Conservation (phyloP, 1,139 yeast genomes). For the Suhomyces terraborum region DNA sequence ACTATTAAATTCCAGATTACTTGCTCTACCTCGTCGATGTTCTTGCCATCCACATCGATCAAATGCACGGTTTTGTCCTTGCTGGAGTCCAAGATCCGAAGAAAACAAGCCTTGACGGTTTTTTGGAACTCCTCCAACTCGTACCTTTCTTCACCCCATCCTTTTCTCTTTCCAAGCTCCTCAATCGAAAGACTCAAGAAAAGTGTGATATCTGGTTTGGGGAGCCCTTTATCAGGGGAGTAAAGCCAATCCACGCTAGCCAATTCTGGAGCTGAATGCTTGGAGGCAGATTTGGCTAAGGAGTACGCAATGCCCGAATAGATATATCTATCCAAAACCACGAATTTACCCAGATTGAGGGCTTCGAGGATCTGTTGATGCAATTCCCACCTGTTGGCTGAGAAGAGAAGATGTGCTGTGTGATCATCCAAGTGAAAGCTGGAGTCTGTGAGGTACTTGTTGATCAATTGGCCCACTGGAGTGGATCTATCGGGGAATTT, state of each 20-base stretch:
- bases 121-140: conserved; percentile 74
- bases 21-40: conserved; percentile 57
- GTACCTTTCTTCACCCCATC: conserved; percentile 92
- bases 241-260: conserved; percentile 73
- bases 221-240: conserved; percentile 80
- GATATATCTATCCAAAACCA: conserved; percentile 83
- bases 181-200: conserved; percentile 66
- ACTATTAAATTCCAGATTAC: conserved; percentile 29
- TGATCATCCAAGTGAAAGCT: conserved; percentile 60
- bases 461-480: conserved; percentile 73
- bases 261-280: conserved; percentile 35
- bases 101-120: conserved; percentile 63
- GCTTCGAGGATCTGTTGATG: conserved; percentile 47
- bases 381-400: conserved; percentile 94
- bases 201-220: conserved; percentile 81
- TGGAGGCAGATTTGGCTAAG: conserved; percentile 59
- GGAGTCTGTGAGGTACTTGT: conserved; percentile 64
- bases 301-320: conserved; percentile 95
- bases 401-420: conserved; percentile 82
- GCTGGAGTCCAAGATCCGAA: conserved; percentile 42
- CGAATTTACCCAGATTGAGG: conserved; percentile 55
- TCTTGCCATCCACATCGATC: conserved; percentile 60
- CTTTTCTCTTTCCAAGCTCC: conserved; percentile 58
- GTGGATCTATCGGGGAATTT: conserved; percentile 91
- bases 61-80: conserved; percentile 39